These are phyloP conservation scores for Candida xiaguanensis DNA, from an alignment of 805 yeast genomes.

Conservation along the genomic window DNA sequence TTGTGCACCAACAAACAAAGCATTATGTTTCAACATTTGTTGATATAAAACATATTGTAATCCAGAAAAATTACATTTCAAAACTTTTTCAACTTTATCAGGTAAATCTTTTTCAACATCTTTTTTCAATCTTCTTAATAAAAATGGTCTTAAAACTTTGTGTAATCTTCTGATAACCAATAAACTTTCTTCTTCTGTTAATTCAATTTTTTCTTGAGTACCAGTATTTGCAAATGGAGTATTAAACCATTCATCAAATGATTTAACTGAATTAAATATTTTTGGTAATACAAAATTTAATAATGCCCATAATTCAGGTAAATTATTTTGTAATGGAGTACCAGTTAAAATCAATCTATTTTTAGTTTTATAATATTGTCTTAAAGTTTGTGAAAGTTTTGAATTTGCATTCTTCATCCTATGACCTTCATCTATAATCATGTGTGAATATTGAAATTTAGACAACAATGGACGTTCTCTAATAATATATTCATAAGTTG, in stretches of 20 bases:
- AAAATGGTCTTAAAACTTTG: constrained; percentile 80
- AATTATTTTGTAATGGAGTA: constrained; percentile 81
- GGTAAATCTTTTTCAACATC: constrained; percentile 87
- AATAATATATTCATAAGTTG: constrained; percentile 80
- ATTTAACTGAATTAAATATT: constrained; percentile 79
- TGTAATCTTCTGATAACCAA: constrained; percentile 81
- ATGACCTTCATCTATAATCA: constrained; percentile 91
- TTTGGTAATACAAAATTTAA: constrained; percentile 79
- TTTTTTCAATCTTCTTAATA: constrained; percentile 76
- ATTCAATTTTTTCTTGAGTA: constrained; percentile 71
- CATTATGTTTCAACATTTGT: constrained; percentile 73
- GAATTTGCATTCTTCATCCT: constrained; percentile 80
- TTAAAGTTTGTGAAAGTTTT: constrained; percentile 67
- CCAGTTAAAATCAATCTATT: constrained; percentile 81
- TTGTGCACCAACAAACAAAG: constrained; percentile 61
- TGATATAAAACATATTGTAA: constrained; percentile 67
- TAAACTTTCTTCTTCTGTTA: constrained; percentile 82
- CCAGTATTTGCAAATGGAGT: constrained; percentile 88
- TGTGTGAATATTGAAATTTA: constrained; percentile 74
- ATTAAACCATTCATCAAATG: constrained; percentile 87
- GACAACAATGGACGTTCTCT: constrained; percentile 69
- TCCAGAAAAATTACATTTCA: constrained; percentile 74
- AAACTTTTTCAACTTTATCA: constrained; percentile 76
- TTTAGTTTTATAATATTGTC: constrained; percentile 68
- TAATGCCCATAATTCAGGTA: constrained; percentile 84